Conservation (phyloP, 2,329 filamentous ascomycete species). For the Epichloe coenophiala region DNA sequence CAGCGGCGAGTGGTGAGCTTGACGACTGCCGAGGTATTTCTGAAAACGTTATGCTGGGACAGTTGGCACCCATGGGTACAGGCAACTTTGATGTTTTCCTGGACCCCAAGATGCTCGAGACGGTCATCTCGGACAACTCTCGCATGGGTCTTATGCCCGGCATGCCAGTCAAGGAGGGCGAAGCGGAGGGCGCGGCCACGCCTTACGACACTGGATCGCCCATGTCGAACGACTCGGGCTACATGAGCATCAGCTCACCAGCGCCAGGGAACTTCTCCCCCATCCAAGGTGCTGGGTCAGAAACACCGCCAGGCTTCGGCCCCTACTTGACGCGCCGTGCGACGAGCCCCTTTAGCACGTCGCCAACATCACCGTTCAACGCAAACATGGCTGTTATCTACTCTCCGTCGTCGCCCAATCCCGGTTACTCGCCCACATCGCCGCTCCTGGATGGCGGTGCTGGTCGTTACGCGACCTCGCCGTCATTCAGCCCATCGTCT, state of each 20-base stretch:
- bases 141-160: slow-evolving; percentile 71
- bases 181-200: slow-evolving; percentile 73
- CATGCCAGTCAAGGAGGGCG: slow-evolving; percentile 61
- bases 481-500: slow-evolving; percentile 49
- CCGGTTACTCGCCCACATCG: slow-evolving; percentile 64
- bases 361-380: slow-evolving; percentile 51
- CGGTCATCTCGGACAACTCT: slow-evolving; percentile 84
- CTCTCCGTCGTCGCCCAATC: slow-evolving; percentile 64
- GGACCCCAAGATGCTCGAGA: slow-evolving; percentile 91
- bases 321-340: slow-evolving; percentile 49
- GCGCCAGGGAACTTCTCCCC: slow-evolving; percentile 59
- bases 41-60: slow-evolving; percentile 96
- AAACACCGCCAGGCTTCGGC: slow-evolving; percentile 56
- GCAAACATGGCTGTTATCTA: slow-evolving; percentile 44
- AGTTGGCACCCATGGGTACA: slow-evolving; percentile 93
- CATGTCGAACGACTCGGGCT: slow-evolving; percentile 53
- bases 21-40: slow-evolving; percentile 97
- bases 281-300: slow-evolving; percentile 62
- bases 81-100: slow-evolving; percentile 90
- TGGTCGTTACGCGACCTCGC: slow-evolving; percentile 41
- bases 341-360: slow-evolving; percentile 65
- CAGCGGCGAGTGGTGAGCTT: slow-evolving; percentile 84
- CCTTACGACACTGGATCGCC: slow-evolving; percentile 86
- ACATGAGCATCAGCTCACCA: slow-evolving; percentile 49
- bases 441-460: slow-evolving; percentile 44